Conservation (phyloP, 208 protist genomes). For the Porcisia hertigi region DNA sequence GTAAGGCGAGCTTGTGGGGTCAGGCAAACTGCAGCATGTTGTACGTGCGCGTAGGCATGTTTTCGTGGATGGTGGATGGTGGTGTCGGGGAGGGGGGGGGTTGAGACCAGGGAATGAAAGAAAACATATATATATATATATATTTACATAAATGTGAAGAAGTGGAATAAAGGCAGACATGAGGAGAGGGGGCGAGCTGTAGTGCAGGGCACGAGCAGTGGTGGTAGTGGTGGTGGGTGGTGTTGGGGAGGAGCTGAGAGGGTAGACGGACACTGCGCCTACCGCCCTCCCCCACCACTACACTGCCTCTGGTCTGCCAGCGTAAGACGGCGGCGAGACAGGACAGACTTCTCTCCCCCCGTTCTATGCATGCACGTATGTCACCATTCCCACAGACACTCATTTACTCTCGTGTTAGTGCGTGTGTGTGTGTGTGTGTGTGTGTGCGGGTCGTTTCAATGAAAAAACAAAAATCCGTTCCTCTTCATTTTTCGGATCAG, state of each 20-base stretch:
- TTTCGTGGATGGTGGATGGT: background rate
- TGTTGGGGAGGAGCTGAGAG: background rate
- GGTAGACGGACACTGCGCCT: background rate
- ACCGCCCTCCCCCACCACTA: background rate
- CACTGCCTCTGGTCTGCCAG: background rate
- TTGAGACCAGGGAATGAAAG: background rate
- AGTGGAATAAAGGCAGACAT: conserved; percentile 3
- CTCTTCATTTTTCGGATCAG: background rate
- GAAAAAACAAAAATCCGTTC: background rate
- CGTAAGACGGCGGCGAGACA: background rate
- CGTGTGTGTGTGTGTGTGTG: background rate
- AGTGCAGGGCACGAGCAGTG: background rate
- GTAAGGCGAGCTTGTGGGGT: background rate
- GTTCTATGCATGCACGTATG: background rate
- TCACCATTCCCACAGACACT: too few relatives aligned
- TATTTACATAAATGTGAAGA: background rate
- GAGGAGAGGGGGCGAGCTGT: background rate
- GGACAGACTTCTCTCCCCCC: background rate
- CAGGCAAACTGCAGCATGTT: background rate
- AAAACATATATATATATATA: background rate
- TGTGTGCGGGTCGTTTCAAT: background rate
- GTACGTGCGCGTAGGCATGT: conserved; percentile 1
- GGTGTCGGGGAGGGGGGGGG: background rate
- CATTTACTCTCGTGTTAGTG: background rate
- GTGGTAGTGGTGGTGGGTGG: background rate